Evolutionary conservation across 2,329 filamentous ascomycete species (phyloP).

Genomic region (Alternaria ethzedia): DNA sequence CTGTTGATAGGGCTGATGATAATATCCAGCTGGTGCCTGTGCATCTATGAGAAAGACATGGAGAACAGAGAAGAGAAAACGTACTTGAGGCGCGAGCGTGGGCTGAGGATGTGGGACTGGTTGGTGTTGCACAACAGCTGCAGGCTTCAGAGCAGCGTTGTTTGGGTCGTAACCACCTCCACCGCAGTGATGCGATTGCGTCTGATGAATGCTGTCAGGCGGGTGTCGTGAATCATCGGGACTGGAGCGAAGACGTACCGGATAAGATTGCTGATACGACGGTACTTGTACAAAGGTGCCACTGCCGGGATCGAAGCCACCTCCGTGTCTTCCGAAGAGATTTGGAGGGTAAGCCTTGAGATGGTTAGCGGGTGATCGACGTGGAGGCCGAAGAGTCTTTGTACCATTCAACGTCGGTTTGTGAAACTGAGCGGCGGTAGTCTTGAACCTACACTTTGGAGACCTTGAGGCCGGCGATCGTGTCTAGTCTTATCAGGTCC

Average conservation of each 20-base stretch:
- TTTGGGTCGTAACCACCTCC: slow-evolving; percentile 24
- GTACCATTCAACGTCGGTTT: slow-evolving; percentile 22
- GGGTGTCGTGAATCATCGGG: background rate
- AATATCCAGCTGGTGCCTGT: slow-evolving; percentile 13
- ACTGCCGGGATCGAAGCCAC: slow-evolving; percentile 25
- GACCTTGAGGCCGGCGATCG: background rate
- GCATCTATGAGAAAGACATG: background rate
- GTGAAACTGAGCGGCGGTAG: background rate
- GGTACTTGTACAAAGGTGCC: slow-evolving; percentile 15
- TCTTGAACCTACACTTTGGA: background rate
- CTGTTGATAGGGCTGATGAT: slow-evolving; percentile 8
- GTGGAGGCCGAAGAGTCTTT: background rate
- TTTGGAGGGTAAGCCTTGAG: slow-evolving; percentile 26
- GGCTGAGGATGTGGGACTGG: slow-evolving; percentile 15
- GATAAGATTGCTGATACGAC: slow-evolving; percentile 4
- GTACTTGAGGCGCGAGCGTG: slow-evolving; percentile 17
- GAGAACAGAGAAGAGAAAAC: background rate
- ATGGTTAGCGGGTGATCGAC: background rate
- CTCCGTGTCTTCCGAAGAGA: slow-evolving; percentile 25
- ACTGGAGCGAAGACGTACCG: background rate
- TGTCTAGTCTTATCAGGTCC: background rate
- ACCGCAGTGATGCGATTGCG: slow-evolving; percentile 15
- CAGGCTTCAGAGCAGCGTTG: slow-evolving; percentile 10
- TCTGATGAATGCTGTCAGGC: background rate
- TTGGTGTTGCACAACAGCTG: slow-evolving; percentile 9